A percentile compares a stretch with the other conserved stretches of the same genome.
phyloP scores from a whole-genome alignment of 441 rosid species.

The Pelargonium australe region DNA sequence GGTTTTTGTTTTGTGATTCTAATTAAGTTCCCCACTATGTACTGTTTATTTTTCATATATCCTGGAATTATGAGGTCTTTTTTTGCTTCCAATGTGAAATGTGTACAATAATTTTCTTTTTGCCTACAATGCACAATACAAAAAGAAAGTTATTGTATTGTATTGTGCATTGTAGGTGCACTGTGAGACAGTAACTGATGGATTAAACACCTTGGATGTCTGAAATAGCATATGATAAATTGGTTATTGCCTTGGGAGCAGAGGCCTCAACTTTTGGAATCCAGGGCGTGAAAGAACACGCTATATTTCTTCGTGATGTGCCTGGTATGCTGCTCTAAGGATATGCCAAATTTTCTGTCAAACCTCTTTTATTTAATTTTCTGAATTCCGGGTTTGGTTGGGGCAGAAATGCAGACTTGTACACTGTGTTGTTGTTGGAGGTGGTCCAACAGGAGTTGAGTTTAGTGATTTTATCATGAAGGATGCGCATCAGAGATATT shows the following conservation, averaged over 20 bases:
- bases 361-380: not conserved
- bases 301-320: conserved; percentile 67
- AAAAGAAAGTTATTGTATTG: no score
- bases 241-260: conserved; percentile 70
- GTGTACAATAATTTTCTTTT: no score
- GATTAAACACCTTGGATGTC: conserved; percentile 45
- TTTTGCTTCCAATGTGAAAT: no score
- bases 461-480: conserved; percentile 80
- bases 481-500: conserved; percentile 70
- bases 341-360: not conserved
- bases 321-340: conserved; percentile 43
- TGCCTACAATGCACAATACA: no score
- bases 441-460: conserved; percentile 91
- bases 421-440: conserved; percentile 90
- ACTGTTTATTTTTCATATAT: no score
- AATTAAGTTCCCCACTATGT: no score
- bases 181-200: conserved; percentile 67
- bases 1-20: no score
- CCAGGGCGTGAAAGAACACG: conserved; percentile 61
- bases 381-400: conserved; percentile 8
- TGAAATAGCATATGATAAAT: conserved; percentile 62
- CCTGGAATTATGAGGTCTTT: no score
- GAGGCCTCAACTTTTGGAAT: conserved; percentile 80
- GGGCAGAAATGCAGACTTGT: conserved; percentile 56
- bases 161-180: conserved; percentile 43